A percentile compares a stretch with the other conserved stretches of the same genome.
These are phyloP conservation scores for Coniochaeta hoffmannii DNA, from an alignment of 2,329 filamentous ascomycete genomes.

Conservation along the genomic window DNA sequence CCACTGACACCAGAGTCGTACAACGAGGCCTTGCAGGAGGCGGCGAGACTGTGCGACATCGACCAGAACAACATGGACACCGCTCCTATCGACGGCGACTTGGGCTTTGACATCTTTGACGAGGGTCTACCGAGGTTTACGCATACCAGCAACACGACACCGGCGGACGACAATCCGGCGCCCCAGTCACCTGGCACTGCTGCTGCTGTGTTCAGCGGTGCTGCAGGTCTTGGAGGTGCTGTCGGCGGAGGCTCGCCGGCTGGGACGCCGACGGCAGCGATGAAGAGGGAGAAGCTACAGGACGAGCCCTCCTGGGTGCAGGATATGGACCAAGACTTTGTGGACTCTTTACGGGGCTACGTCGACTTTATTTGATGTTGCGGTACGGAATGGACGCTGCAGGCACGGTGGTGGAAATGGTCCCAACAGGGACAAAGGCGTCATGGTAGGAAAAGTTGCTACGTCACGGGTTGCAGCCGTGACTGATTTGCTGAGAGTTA, in stretches of 20 bases:
- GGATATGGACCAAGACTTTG: slow-evolving; percentile 14
- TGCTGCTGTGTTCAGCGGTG: background rate
- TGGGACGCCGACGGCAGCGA: background rate
- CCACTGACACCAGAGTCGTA: background rate
- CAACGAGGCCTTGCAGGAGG: background rate
- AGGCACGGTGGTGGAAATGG: no score
- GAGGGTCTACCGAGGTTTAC: background rate
- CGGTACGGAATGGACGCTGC: background rate
- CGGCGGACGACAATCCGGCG: background rate
- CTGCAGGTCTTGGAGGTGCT: background rate
- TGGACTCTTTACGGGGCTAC: slow-evolving; percentile 18
- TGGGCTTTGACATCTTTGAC: background rate
- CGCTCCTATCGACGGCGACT: background rate
- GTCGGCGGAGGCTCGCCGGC: background rate
- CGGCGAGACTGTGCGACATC: background rate
- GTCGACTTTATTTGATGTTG: slow-evolving; percentile 14
- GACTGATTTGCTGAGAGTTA: background rate
- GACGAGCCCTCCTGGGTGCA: slow-evolving; percentile 17
- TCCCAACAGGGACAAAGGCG: background rate
- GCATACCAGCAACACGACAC: background rate
- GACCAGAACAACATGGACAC: background rate
- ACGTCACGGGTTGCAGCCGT: background rate
- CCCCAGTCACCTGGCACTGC: background rate
- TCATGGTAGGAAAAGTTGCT: background rate
- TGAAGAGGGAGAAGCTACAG: background rate